Evolutionary conservation across 2,329 filamentous ascomycete genomes (phyloP), one percentile per base, ranked within the genome.

Genomic region (Stachybotrys echinatus): DNA sequence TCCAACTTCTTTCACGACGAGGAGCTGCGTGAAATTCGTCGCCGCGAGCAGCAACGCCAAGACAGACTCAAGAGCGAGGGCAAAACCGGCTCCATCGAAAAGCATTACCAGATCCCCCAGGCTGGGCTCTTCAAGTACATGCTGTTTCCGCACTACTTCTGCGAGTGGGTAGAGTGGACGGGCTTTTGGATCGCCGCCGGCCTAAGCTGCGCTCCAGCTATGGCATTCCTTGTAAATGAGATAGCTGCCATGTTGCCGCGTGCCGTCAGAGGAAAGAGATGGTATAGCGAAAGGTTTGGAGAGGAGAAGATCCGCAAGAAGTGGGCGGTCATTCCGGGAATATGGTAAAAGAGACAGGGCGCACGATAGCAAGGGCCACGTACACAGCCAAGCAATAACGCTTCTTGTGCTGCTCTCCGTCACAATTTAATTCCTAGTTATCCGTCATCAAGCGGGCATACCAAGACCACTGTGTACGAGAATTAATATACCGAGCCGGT

Each of bases 81-180:
- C 12, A 48, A 43, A 31, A 52, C 56, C 37, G 45, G 59, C 10
- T 52, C 55, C 12, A 66, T 70, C 42, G 80, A 88, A 43, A 95
- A 94, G 71, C 81, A 95, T 53, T 97, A 97, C 66, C 83, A 88
- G 71, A 81, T 99, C 48, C 94, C 94, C 0, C 75, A 89, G 62
- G 86, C 86, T 47, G 91, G 92, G 1, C 70, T 96, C 46, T 99
- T 97, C 70, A 76, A 79, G 56, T 86, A 84, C 61, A 81, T 96
- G 63, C 77, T 97, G 52, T 96, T 87, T 67, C 91, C 94, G 57
- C 94, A 99, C 67, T 99, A 96, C 67, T 76, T 95, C n/a, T 88
- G 86, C 64, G 94, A 99, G 72, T 99, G 94, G 94, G 66, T 96
- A 48, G 94, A 99, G 75, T 99, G 94, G 94, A 68, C 80, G 4